Conservation (phyloP, 306 rosid genomes). For the Herpetospermum pedunculosum region DNA sequence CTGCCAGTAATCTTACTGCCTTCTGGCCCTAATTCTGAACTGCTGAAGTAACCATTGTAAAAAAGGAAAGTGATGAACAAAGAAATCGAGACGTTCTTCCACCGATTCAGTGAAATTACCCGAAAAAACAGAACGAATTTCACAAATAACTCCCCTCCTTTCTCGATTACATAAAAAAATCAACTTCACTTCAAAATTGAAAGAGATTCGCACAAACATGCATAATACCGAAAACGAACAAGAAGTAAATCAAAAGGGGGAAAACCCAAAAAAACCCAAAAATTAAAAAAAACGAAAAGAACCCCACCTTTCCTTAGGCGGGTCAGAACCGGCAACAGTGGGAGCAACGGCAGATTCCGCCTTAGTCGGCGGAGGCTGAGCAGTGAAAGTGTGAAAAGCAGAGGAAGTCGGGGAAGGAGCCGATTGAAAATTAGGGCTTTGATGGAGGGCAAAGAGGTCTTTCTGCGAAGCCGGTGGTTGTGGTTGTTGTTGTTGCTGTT, state of each 20-base stretch:
- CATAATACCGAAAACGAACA: not conserved
- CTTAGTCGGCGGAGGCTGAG: constrained; percentile 16
- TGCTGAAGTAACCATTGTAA: not conserved
- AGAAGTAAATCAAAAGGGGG: not conserved
- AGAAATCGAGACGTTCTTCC: not conserved
- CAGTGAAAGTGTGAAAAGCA: constrained; percentile 29
- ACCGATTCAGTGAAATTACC: not conserved
- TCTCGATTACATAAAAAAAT: not conserved
- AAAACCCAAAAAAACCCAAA: not conserved
- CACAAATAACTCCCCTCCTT: not conserved
- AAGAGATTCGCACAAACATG: not conserved
- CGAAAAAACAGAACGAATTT: not conserved
- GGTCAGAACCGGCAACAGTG: constrained; percentile 19
- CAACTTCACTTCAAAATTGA: not conserved
- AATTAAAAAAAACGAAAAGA: not conserved
- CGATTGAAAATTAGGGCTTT: constrained; percentile 48
- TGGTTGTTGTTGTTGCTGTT: not conserved
- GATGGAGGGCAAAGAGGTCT: constrained; percentile 47
- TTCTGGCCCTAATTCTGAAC: not conserved
- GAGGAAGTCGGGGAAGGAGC: constrained; percentile 23
- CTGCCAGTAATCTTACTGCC: not conserved
- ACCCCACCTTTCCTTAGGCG: constrained; percentile 47
- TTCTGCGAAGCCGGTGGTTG: constrained; percentile 10
- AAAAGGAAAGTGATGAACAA: not conserved
- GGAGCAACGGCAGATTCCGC: constrained; percentile 14